A percentile compares a stretch with the other conserved stretches of the same genome.
Evolutionary conservation across 2,329 filamentous ascomycete genomes (phyloP).

Genomic region (Daldinia sp.): DNA sequence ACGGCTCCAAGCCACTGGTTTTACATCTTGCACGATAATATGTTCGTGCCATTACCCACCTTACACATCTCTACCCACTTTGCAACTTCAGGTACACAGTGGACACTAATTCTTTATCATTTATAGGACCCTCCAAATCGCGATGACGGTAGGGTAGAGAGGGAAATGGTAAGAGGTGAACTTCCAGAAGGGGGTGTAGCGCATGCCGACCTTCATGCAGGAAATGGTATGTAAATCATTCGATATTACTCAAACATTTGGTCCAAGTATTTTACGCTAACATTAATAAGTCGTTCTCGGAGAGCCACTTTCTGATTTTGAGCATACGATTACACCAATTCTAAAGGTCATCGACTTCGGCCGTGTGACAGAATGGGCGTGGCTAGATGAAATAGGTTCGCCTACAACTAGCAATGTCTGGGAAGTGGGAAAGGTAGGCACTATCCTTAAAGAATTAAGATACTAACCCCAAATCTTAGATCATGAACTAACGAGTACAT

Average conservation of each 20-base stretch:
- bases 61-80: not conserved
- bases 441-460: not conserved
- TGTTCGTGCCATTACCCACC: not conserved
- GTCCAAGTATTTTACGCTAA: not conserved
- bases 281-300: constrained; percentile 21
- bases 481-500: not conserved
- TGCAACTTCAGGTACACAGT: not conserved
- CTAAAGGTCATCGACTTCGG: constrained; percentile 33
- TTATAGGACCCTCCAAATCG: not conserved
- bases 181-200: not conserved
- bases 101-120: not conserved
- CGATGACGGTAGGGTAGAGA: not conserved
- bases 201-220: constrained; percentile 18
- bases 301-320: not conserved
- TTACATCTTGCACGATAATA: not conserved
- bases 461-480: too few species aligned
- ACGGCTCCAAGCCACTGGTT: too few species aligned
- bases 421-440: not conserved
- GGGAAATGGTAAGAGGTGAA: not conserved
- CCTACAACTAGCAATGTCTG: not conserved
- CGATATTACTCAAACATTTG: not conserved
- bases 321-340: constrained; percentile 24
- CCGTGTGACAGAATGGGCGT: not conserved
- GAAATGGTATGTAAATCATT: constrained; percentile 18
- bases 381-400: not conserved